Base-by-base conservation (phyloP, 129 eudicot genomes). In the Centrapalus pauciflorus region DNA sequence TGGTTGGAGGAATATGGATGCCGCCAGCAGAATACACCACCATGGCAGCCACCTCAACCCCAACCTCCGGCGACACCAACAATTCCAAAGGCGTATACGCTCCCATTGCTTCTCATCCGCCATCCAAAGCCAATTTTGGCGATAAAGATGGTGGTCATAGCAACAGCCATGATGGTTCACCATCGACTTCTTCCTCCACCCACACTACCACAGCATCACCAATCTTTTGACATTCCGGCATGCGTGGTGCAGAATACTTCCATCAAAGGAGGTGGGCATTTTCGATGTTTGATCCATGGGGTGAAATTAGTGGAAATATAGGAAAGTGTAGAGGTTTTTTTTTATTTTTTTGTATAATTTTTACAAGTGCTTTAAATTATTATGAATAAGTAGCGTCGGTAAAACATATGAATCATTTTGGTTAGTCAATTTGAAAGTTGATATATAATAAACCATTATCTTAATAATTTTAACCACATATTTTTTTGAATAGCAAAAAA, bases 1-100 rank as follows among this genome's bases (percentile, higher is more conserved):
- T 92, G 67, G 98, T 92, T 2, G 96, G 98, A 57, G 96, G 98
- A 77, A 79, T 92, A 66, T 92, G 98, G 98, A 80, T 92, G 77
- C 89, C 96, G n/a, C 96, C 96, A n/a, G 84, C 85, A 9, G 96
- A 88, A 23, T 91, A 85, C 45, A 45, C 86, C 19, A 37, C 79
- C 1, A 72, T 69, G 50, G 58, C 84, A 7, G 49, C 74, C 26
- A 14, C 55, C 11, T 52, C 76, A 21, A 72, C 79, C 16, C 72
- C 82, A 2, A 57, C 75, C 11, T 79, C 90, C 0, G 85, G 75
- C 7, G 90, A 76, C 16, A 78, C 81, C n/a, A 38, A 83, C 67
- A 69, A 76, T 51, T 70, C 80, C 5, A 83, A 69, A 28, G 81
- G 80, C 5, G 70, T 88, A 43, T 88, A 85, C 51, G 87, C 98